Evolutionary conservation across 2,329 filamentous ascomycete genomes (phyloP).

Genomic region (Colletotrichum graminicola): DNA sequence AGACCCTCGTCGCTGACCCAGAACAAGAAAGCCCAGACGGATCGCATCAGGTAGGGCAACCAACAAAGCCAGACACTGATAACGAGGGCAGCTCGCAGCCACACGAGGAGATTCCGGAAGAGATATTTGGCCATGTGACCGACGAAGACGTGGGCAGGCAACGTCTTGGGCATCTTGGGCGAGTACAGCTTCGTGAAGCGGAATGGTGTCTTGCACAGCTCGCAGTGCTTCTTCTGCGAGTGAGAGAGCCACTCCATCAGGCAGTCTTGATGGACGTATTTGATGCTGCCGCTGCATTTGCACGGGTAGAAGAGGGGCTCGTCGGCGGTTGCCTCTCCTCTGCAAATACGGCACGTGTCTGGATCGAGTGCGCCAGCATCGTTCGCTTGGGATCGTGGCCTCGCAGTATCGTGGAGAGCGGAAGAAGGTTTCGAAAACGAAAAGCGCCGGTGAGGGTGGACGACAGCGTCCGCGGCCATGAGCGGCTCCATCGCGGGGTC

Average conservation of each 20-base stretch:
- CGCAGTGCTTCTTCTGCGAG: slow-evolving; percentile 99
- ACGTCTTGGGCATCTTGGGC: slow-evolving; percentile 87
- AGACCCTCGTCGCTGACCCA: slow-evolving; percentile 89
- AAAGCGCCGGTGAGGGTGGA: slow-evolving; percentile 47
- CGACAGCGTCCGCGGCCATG: slow-evolving; percentile 46
- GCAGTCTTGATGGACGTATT: slow-evolving; percentile 97
- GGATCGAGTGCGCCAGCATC: slow-evolving; percentile 58
- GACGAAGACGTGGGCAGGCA: slow-evolving; percentile 85
- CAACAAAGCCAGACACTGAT: slow-evolving; percentile 88
- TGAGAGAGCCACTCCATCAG: slow-evolving; percentile 99
- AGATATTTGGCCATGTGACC: slow-evolving; percentile 82
- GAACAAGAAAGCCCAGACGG: slow-evolving; percentile 93
- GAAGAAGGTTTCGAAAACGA: slow-evolving; percentile 35
- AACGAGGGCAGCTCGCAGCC: slow-evolving; percentile 83
- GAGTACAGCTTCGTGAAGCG: slow-evolving; percentile 98
- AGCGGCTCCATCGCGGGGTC: slow-evolving; percentile 46
- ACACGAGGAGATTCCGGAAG: slow-evolving; percentile 78
- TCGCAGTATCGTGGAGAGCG: slow-evolving; percentile 16
- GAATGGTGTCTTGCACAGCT: slow-evolving; percentile 98
- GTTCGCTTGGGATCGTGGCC: slow-evolving; percentile 29
- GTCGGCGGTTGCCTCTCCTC: slow-evolving; percentile 83
- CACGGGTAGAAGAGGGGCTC: slow-evolving; percentile 97
- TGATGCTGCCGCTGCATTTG: slow-evolving; percentile 99
- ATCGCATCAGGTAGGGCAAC: slow-evolving; percentile 90
- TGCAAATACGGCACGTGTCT: slow-evolving; percentile 97